A percentile compares a stretch with the other conserved stretches of the same genome.
These are phyloP conservation scores for Rhodotorula babjevae DNA, from an alignment of 768 basidiomycete species.

Conservation along the genomic window DNA sequence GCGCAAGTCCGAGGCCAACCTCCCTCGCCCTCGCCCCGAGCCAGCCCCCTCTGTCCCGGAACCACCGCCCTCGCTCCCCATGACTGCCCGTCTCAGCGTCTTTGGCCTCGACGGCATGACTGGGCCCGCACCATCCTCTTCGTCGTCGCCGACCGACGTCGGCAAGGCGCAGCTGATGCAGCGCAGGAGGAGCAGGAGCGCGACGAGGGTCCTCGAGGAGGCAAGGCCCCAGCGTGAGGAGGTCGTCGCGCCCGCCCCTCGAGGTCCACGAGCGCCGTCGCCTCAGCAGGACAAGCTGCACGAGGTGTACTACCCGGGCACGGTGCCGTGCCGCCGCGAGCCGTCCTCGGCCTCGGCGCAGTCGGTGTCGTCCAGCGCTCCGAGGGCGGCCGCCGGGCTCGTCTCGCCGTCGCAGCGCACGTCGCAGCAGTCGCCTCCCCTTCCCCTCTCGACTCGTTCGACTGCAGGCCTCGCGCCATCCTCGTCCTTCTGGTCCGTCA, in stretches of 20 bases:
- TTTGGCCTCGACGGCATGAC: background rate
- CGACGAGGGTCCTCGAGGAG: background rate
- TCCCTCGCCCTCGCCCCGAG: background rate
- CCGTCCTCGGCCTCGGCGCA: no score
- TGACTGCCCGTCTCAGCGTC: background rate
- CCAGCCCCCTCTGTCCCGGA: background rate
- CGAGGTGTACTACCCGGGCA: no score
- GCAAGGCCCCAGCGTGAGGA: background rate
- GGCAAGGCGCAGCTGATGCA: background rate
- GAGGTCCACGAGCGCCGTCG: no score
- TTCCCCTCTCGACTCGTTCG: no score
- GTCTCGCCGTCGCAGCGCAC: no score
- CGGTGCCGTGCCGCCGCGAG: no score
- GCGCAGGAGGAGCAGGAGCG: background rate
- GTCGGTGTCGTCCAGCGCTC: no score
- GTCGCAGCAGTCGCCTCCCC: no score
- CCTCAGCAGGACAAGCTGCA: no score
- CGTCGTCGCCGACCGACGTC: no score
- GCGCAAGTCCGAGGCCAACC: slow-evolving; percentile 25
- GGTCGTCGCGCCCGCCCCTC: background rate
- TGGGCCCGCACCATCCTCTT: background rate
- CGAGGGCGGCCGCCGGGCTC: background rate
- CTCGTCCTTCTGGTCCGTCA: slow-evolving; percentile 1
- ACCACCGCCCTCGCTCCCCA: background rate
- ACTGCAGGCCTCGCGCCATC: slow-evolving; percentile 14